A percentile compares a stretch with the other conserved stretches of the same genome.
Evolutionary conservation across 306 rosid genomes (phyloP).

Genomic region (Rosa persica): DNA sequence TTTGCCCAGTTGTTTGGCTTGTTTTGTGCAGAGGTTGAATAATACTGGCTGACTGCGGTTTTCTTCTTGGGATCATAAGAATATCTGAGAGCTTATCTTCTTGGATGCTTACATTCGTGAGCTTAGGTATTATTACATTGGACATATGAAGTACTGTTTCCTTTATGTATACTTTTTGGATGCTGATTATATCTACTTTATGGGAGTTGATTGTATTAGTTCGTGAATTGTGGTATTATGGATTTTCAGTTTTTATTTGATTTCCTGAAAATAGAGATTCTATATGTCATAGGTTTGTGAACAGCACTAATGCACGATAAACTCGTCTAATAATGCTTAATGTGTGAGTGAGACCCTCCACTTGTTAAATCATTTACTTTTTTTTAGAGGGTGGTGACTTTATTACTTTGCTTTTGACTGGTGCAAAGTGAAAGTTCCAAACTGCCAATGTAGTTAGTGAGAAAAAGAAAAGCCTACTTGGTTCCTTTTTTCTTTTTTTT

Average conservation of each 20-base stretch:
- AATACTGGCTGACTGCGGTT: not conserved
- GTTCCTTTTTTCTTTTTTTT: not conserved
- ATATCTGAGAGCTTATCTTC: not conserved
- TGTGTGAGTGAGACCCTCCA: not conserved
- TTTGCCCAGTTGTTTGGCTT: not conserved
- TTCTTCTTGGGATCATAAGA: not conserved
- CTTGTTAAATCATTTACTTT: not conserved
- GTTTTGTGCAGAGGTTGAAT: not conserved
- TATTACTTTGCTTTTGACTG: not conserved
- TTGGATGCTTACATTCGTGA: not conserved
- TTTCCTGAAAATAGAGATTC: too few relatives aligned
- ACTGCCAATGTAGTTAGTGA: not conserved
- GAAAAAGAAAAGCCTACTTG: not conserved
- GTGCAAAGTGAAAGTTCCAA: slow-evolving; percentile 1
- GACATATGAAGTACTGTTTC: not conserved
- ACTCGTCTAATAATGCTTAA: not conserved
- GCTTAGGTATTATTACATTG: not conserved
- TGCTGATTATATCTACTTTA: slow-evolving; percentile 2
- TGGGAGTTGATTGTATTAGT: not conserved
- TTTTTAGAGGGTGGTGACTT: not conserved
- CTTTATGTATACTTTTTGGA: not conserved
- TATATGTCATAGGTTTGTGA: too few relatives aligned
- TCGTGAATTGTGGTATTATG: not conserved
- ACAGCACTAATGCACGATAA: not conserved
- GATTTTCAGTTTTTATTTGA: not conserved